Conservation (phyloP, 2,329 filamentous ascomycete genomes). For the Epichloe sp. region DNA sequence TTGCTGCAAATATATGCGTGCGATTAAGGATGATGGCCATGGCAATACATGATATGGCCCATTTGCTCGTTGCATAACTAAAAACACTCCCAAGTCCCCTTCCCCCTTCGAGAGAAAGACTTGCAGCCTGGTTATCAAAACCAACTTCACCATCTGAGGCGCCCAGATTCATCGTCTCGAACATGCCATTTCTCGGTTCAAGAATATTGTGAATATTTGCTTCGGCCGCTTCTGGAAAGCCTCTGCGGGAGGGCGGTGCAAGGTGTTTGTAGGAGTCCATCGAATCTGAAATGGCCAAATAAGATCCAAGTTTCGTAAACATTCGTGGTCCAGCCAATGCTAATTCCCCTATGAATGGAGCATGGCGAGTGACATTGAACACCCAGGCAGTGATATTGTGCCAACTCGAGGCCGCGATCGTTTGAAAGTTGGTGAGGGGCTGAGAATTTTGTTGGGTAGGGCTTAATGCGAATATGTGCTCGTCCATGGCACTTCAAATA, state of each 20-base stretch:
- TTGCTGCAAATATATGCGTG: slow-evolving; percentile 86
- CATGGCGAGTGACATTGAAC: slow-evolving; percentile 44
- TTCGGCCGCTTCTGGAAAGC: slow-evolving; percentile 12
- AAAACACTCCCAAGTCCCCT: slow-evolving; percentile 76
- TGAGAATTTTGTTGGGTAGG: slow-evolving; percentile 2
- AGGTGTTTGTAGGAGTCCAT: slow-evolving; percentile 38
- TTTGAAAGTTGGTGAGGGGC: slow-evolving; percentile 10
- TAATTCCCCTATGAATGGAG: slow-evolving; percentile 55
- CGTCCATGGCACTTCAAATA: slow-evolving; percentile 2
- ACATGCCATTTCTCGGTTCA: slow-evolving; percentile 9
- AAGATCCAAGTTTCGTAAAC: slow-evolving; percentile 53
- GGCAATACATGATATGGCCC: slow-evolving; percentile 78
- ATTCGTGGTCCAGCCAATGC: slow-evolving; percentile 58
- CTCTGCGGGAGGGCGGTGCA: slow-evolving; percentile 9
- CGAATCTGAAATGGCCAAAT: slow-evolving; percentile 45
- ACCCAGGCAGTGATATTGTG: slow-evolving; percentile 44
- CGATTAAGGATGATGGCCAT: slow-evolving; percentile 83
- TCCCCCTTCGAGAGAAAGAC: slow-evolving; percentile 45
- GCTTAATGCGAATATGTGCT: not conserved
- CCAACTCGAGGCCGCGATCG: slow-evolving; percentile 22
- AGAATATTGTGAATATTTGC: slow-evolving; percentile 19
- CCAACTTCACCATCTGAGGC: not conserved
- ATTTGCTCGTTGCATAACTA: slow-evolving; percentile 80
- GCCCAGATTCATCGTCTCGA: not conserved
- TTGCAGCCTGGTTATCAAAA: slow-evolving; percentile 19